Conservation (phyloP, 345 rosid genomes). For the Populus nigra region DNA sequence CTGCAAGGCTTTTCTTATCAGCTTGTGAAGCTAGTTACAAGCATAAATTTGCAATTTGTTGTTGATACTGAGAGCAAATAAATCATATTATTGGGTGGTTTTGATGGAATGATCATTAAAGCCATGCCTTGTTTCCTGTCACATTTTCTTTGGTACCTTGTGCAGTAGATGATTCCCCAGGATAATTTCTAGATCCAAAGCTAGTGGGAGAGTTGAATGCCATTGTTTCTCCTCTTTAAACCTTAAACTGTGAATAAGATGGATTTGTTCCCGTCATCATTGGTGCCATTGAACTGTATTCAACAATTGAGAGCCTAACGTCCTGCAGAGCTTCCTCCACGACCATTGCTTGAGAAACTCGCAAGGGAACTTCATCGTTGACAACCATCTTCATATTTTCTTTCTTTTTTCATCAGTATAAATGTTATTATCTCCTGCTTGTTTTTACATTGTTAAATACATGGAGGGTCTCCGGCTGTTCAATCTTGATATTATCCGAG, state of each 20-base stretch:
- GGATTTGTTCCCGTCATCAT: background rate
- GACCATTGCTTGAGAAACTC: constrained; percentile 69
- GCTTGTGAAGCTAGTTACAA: background rate
- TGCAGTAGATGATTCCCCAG: background rate
- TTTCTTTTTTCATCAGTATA: background rate
- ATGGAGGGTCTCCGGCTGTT: constrained; percentile 68
- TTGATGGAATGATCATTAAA: background rate
- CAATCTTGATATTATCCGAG: constrained; percentile 77
- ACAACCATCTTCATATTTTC: background rate
- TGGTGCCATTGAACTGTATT: background rate
- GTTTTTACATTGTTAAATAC: background rate
- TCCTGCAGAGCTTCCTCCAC: constrained; percentile 74
- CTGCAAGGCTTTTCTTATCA: background rate
- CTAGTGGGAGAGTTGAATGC: background rate
- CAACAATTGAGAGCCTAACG: background rate
- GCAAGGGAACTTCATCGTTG: constrained; percentile 68
- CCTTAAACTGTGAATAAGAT: background rate
- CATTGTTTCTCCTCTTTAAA: background rate
- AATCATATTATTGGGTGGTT: constrained; percentile 2
- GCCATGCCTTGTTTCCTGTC: no score
- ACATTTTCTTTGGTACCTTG: background rate
- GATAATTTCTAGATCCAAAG: constrained; percentile 2
- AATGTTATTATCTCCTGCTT: background rate
- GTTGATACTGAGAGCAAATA: constrained; percentile 7
- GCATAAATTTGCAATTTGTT: background rate